phyloP scores from a whole-genome alignment of 2,329 filamentous ascomycete genomes.

The Alternaria incomplexa region DNA sequence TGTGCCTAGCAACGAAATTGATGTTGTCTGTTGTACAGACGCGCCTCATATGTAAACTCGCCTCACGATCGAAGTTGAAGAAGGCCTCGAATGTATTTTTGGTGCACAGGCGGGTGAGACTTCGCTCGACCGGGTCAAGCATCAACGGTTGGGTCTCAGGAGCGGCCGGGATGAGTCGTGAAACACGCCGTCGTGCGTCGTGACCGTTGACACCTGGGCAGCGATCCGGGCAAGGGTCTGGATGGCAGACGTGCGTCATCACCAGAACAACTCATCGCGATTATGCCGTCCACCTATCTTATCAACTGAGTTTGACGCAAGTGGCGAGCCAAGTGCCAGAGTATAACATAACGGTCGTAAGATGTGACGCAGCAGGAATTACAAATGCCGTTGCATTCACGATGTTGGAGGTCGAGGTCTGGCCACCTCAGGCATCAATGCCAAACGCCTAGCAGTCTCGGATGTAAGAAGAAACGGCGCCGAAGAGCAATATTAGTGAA shows the following conservation, averaged over 20 bases:
- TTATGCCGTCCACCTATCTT: not conserved
- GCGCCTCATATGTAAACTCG: not conserved
- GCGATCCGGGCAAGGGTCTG: slow-evolving; percentile 19
- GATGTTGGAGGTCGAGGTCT: not conserved
- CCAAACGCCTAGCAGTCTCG: slow-evolving; percentile 42
- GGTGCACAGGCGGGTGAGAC: slow-evolving; percentile 3
- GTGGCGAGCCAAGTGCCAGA: not conserved
- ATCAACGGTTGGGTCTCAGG: slow-evolving; percentile 16
- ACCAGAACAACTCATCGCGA: slow-evolving; percentile 5
- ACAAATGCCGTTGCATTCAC: not conserved
- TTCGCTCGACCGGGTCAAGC: slow-evolving; percentile 3
- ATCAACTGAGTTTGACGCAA: not conserved
- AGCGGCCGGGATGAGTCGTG: slow-evolving; percentile 26
- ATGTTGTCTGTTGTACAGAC: not conserved
- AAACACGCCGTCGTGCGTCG: slow-evolving; percentile 27
- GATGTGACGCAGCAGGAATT: not conserved
- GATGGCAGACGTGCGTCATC: slow-evolving; percentile 25
- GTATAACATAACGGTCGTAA: not conserved
- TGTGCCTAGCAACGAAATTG: not conserved
- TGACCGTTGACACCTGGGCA: slow-evolving; percentile 9
- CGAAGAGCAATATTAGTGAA: slow-evolving; percentile 1
- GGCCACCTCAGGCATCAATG: slow-evolving; percentile 24
- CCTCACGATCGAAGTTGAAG: not conserved
- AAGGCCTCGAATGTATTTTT: slow-evolving; percentile 5
- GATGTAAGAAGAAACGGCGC: slow-evolving; percentile 11